Evolutionary conservation across 148 eudicot species (phyloP), one percentile per base, ranked within the genome.

Genomic region (Drosera capensis): DNA sequence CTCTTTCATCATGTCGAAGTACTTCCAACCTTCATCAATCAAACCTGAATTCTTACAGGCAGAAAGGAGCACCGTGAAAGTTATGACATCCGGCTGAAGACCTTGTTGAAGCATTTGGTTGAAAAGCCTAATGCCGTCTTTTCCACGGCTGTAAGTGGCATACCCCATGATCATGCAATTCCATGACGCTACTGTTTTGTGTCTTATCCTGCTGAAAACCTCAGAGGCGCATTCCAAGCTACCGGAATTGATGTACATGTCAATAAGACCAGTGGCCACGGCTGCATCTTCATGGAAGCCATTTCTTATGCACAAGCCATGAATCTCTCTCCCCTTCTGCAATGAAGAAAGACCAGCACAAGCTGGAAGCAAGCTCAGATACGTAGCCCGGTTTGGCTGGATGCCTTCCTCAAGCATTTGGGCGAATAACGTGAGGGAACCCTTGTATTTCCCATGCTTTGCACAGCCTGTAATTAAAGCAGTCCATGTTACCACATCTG

Each of bases 121-220:
- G 36, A 79, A 79, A 31, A 71, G 68, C 22, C 38, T 40, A 25
- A 68, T 63, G 6, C 68, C 75, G 42, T 74, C 68, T 23, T 57
- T 48, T 11, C 75, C 81, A 7, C 16, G 64, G 56, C 71, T 54
- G 59, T 71, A 58, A 23, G 49, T 54, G 21, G 86, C 70, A 25
- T 63, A 71, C 43, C 78, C 78, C 66, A 58, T 64, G 49, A 79
- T 79, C 81, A 79, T 74, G 56, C 72, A 71, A 57, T 79, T 79
- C 75, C 75, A 74, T 34, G 73, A 59, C 30, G 72, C 68, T 35
- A 74, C 45, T 2, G 68, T 66, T 49, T 57, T 74, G 56, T 51
- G 48, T 11, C 37, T 51, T 53, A 48, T 56, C 22, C 46, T 50
- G 13, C 26, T 30, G 37, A 74, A 74, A 41, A 79, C 58, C 41